These are phyloP conservation scores for Rutstroemia sp. DNA, from an alignment of 2,329 filamentous ascomycete species.

Conservation along the genomic window DNA sequence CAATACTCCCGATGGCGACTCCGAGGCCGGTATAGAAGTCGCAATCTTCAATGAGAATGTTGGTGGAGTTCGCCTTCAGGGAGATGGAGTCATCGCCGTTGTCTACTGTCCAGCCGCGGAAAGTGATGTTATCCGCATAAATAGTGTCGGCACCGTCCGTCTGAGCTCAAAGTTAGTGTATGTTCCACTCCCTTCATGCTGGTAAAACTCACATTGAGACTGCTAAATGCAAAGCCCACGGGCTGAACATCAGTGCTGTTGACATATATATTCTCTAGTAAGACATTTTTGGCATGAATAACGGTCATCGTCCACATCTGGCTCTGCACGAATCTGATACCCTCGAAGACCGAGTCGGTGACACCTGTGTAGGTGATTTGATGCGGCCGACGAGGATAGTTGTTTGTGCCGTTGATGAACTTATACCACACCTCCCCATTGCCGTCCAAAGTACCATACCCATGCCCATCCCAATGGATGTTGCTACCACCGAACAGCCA, in stretches of 20 bases:
- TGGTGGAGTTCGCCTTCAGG: slow-evolving; percentile 47
- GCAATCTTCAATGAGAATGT: slow-evolving; percentile 43
- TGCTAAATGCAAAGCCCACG: slow-evolving; percentile 4
- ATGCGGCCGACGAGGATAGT: slow-evolving; percentile 43
- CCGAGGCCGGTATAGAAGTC: slow-evolving; percentile 43
- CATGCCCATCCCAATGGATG: slow-evolving; percentile 41
- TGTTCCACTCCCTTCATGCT: neutral
- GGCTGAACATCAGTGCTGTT: slow-evolving; percentile 35
- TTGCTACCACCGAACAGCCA: slow-evolving; percentile 48
- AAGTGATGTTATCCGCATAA: slow-evolving; percentile 43
- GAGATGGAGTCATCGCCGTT: slow-evolving; percentile 49
- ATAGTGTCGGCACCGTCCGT: slow-evolving; percentile 45
- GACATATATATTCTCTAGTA: slow-evolving; percentile 44
- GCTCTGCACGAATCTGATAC: slow-evolving; percentile 45
- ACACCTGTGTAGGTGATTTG: slow-evolving; percentile 41
- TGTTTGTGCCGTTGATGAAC: slow-evolving; percentile 37
- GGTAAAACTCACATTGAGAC: neutral
- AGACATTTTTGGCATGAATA: slow-evolving; percentile 35
- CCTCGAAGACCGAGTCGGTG: slow-evolving; percentile 40
- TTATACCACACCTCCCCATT: slow-evolving; percentile 56
- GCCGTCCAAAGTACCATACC: slow-evolving; percentile 47
- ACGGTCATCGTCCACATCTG: slow-evolving; percentile 52
- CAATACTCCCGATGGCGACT: slow-evolving; percentile 50
- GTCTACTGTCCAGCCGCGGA: slow-evolving; percentile 41
- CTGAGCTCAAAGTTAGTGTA: slow-evolving; percentile 36